Evolutionary conservation across 208 protist species (phyloP).

Genomic region (Endotrypanum monterogeii): DNA sequence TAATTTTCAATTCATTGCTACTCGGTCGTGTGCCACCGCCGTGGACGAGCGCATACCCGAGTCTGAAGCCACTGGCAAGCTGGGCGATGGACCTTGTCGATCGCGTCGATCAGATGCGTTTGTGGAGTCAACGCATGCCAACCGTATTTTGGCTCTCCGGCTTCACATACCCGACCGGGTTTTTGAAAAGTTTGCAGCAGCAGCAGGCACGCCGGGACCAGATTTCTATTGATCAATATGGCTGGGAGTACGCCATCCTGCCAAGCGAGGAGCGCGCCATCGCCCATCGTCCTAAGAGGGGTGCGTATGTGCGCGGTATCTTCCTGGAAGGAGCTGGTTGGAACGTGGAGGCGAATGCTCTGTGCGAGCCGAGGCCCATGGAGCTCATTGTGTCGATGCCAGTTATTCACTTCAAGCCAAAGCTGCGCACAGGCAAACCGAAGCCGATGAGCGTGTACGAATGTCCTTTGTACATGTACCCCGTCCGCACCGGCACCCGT

Average conservation of each 20-base stretch:
- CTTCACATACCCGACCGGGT: constrained; percentile 99
- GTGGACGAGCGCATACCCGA: constrained; percentile 97
- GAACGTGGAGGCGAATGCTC: constrained; percentile 84
- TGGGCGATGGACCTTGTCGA: constrained; percentile 96
- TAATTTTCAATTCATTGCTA: constrained; percentile 91
- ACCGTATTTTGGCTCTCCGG: constrained; percentile 98
- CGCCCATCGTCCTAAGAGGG: constrained; percentile 92
- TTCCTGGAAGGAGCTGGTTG: constrained; percentile 98
- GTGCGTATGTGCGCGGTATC: constrained; percentile 96
- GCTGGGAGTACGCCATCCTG: constrained; percentile 97
- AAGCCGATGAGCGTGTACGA: constrained; percentile 83
- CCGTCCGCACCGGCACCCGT: constrained; percentile 95
- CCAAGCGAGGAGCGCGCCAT: constrained; percentile 91
- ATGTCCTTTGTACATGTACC: constrained; percentile 98
- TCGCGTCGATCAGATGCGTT: constrained; percentile 93
- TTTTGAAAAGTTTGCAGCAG: constrained; percentile 98
- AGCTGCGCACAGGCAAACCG: constrained; percentile 86
- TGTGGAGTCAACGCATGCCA: constrained; percentile 93
- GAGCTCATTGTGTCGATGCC: constrained; percentile 97
- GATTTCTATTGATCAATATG: constrained; percentile 97
- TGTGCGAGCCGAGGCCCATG: constrained; percentile 97
- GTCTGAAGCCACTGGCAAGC: constrained; percentile 95
- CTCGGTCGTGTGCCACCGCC: constrained; percentile 91
- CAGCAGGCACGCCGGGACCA: constrained; percentile 89
- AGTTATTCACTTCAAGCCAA: constrained; percentile 98